These are phyloP conservation scores for Gymnopus androsaceus DNA, from an alignment of 1,284 basidiomycete species.

Conservation along the genomic window DNA sequence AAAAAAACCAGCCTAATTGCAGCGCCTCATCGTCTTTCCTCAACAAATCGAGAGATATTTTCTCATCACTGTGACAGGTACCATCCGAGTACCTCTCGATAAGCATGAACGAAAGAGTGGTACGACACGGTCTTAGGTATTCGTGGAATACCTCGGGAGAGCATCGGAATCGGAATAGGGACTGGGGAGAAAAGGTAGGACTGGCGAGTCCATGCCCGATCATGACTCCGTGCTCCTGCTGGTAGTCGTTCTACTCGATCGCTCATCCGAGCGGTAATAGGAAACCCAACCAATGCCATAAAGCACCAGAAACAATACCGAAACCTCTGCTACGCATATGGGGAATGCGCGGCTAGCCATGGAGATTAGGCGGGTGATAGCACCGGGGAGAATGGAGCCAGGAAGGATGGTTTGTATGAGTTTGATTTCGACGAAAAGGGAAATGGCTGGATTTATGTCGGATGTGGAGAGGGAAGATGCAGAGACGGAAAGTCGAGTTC, in stretches of 20 bases:
- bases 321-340: conserved; percentile 3
- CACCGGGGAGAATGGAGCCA: conserved; percentile 2
- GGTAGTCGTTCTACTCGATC: too few relatives aligned
- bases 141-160: neutral
- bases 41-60: neutral
- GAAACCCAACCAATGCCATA: neutral
- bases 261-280: neutral
- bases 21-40: too few relatives aligned
- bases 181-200: too few relatives aligned
- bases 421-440: neutral
- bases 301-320: neutral
- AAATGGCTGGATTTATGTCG: neutral
- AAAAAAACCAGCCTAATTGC: too few relatives aligned
- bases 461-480: neutral
- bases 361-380: neutral
- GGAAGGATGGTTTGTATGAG: too few relatives aligned
- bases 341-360: conserved; percentile 1
- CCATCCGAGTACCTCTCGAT: neutral
- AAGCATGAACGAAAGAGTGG: too few relatives aligned
- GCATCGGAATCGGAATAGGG: too few relatives aligned
- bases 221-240: too few relatives aligned
- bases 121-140: neutral
- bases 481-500: neutral
- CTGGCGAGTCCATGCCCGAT: too few relatives aligned
- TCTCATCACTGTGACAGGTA: neutral